Base-by-base conservation (phyloP, 2,329 filamentous ascomycete species). In the Shiraia sp. region DNA sequence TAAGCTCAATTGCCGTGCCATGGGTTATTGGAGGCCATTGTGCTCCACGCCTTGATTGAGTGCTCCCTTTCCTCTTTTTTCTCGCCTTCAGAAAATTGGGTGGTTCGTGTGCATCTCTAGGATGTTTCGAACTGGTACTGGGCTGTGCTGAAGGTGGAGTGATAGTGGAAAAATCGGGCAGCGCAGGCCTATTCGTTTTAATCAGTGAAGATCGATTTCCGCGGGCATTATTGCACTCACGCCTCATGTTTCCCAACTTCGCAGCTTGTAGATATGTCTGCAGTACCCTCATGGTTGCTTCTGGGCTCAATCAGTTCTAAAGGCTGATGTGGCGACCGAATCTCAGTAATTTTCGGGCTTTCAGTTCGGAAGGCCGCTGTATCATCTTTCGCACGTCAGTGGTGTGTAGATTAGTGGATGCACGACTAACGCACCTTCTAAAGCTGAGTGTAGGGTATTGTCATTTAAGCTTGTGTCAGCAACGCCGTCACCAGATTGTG, bases 21-120 rank as follows among this genome's bases (percentile, higher is more conserved):
- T 10, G 15, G 5, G 32, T n/a, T 17, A 32, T 33, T 19, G 44
- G 47, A 19, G 45, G 47, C 40, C 27, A 46, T 27, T 29, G 26
- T 0, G 4, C 37, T 19, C 25, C 30, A 13, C 13, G 33, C 23
- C 34, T 14, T 42, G 36, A 28, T 31, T 29, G 6, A 16, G 31
- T 3, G 10, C 14, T 13, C n/a, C 30, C 19, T 33, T 51, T 25
- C 25, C 45, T 3, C 23, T 23, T 12, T 42, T 46, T 29, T 30
- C 43, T 6, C 5, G 4, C 19, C 29, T 46, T 10, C 37, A 47
- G n/a, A n/a, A 28, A 15, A 13, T 14, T 3, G 17, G 26, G 3
- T 10, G 16, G 12, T 38, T 50, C 3, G 15, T 40, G 5, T 8
- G 19, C 4, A 22, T 22, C 19, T 8, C 10, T 15, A 12, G 8